Conservation (phyloP, 139 green algal genomes). For the Marvania coccoides region DNA sequence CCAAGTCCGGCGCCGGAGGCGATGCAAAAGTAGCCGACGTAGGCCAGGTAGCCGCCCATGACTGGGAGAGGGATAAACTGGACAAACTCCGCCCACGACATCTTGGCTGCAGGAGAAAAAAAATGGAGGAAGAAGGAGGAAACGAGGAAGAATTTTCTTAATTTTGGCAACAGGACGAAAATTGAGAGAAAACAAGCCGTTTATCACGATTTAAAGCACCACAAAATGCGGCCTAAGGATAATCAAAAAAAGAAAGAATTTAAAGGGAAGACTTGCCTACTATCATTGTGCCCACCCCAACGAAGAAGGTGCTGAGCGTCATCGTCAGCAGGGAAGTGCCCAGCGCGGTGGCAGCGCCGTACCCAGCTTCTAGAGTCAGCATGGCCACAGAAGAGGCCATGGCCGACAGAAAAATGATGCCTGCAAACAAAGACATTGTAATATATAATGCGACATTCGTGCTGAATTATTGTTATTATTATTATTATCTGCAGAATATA, state of each 20-base stretch:
- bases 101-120: constrained; percentile 40
- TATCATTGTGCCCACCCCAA: constrained; percentile 39
- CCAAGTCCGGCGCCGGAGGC: constrained; percentile 44
- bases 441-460: too few species aligned
- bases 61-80: constrained; percentile 70
- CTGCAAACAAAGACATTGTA: too few species aligned
- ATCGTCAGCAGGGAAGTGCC: constrained; percentile 55
- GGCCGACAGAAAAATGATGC: constrained; percentile 67
- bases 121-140: too few species aligned
- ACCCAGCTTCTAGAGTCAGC: constrained; percentile 3
- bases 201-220: background rate
- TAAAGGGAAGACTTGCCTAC: background rate
- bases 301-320: constrained; percentile 44
- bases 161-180: too few species aligned
- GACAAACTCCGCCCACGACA: constrained; percentile 49
- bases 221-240: background rate
- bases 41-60: constrained; percentile 63
- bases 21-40: constrained; percentile 58
- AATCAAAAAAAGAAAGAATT: background rate
- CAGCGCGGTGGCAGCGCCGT: constrained; percentile 29
- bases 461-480: too few species aligned
- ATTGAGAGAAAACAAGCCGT: too few species aligned
- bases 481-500: too few species aligned
- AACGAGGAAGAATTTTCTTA: too few species aligned
- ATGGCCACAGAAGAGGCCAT: constrained; percentile 60